Conservation (phyloP, 2,329 filamentous ascomycete species). For the Daldinia sp. region DNA sequence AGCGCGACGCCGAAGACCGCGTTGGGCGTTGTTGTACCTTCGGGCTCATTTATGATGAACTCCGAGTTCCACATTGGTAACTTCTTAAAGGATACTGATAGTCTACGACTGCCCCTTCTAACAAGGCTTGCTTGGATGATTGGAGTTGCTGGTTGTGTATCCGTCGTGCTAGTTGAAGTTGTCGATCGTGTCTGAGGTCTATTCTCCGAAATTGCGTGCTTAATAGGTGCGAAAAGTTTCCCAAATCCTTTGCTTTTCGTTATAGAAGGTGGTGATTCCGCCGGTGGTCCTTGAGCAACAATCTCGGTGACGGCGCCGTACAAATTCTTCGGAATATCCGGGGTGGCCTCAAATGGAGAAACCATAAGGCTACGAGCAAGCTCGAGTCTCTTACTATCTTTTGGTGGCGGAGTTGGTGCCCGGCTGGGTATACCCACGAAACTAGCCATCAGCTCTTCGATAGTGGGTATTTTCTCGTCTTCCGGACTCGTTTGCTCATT, state of each 20-base stretch:
- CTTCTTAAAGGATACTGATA: conserved; percentile 47
- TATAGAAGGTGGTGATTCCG: conserved; percentile 14
- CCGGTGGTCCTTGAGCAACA: conserved; percentile 28
- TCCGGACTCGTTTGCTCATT: conserved; percentile 32
- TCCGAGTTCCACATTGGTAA: conserved; percentile 46
- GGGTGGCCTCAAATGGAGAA: conserved; percentile 38
- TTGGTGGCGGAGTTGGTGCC: conserved; percentile 47
- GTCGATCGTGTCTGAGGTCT: conserved; percentile 41
- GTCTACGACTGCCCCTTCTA: conserved; percentile 42
- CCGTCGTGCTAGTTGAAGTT: conserved; percentile 26
- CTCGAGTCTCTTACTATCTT: conserved; percentile 45
- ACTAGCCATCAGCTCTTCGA: conserved; percentile 43
- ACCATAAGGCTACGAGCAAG: conserved; percentile 39
- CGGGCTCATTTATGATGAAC: conserved; percentile 40
- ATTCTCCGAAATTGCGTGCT: conserved; percentile 39
- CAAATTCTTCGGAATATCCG: conserved; percentile 26
- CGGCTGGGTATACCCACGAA: conserved; percentile 42
- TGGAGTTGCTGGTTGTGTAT: conserved; percentile 39
- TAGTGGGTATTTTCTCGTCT: conserved; percentile 40
- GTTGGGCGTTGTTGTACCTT: conserved; percentile 40
- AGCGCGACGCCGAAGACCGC: conserved; percentile 53
- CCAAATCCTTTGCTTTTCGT: conserved; percentile 34
- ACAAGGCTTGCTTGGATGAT: conserved; percentile 45
- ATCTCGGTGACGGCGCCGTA: conserved; percentile 43
- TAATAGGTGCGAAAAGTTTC: conserved; percentile 42